These are phyloP conservation scores for Xylaria grammica DNA, from an alignment of 495 filamentous ascomycete genomes.

Conservation along the genomic window DNA sequence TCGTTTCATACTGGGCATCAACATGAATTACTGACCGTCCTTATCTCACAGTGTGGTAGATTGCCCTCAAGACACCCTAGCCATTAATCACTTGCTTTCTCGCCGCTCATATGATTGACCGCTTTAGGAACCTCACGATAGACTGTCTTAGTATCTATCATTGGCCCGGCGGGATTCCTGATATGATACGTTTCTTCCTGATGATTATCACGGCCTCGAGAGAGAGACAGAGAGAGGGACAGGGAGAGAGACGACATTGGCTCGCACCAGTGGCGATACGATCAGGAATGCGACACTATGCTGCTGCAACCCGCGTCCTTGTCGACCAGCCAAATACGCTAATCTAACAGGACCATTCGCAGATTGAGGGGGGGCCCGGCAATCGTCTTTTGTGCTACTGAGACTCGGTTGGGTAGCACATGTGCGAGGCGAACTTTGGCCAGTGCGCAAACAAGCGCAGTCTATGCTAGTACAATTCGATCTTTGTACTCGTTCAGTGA, in stretches of 20 bases:
- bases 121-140: too few relatives aligned
- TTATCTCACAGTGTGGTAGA: too few relatives aligned
- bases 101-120: too few relatives aligned
- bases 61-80: too few relatives aligned
- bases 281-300: not conserved
- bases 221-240: too few relatives aligned
- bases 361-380: not conserved
- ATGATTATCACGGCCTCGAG: not conserved
- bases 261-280: not conserved
- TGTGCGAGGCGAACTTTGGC: slow-evolving; percentile 15
- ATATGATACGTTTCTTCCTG: not conserved
- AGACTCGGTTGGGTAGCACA: slow-evolving; percentile 9
- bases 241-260: not conserved
- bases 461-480: not conserved
- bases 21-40: too few relatives aligned
- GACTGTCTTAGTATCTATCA: not conserved
- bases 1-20: too few relatives aligned
- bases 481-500: not conserved
- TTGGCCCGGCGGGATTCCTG: not conserved
- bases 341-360: slow-evolving; percentile 4
- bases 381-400: not conserved
- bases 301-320: not conserved
- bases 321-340: not conserved
- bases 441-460: slow-evolving; percentile 16
- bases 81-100: too few relatives aligned